Evolutionary conservation across 2,329 filamentous ascomycete genomes (phyloP), one percentile per base, ranked within the genome.

Genomic region (Trichoderma koningii): DNA sequence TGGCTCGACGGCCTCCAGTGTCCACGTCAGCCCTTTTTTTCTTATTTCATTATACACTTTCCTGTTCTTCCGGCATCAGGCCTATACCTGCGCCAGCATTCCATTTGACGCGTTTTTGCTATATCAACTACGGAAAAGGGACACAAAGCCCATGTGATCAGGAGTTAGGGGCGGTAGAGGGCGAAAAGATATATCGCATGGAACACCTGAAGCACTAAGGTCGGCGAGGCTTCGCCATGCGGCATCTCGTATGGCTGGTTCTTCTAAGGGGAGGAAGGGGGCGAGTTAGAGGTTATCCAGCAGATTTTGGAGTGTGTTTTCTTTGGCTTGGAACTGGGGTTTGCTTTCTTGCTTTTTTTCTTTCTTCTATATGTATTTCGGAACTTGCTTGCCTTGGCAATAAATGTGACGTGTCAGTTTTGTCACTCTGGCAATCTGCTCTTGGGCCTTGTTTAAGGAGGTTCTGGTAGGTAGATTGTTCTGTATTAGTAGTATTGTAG

Each of bases 81-180:
- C 42, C 44, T 56, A 53, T 47, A 55, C 38, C 26, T 26, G 41
- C n/a, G 50, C 51, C n/a, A 21, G n/a, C 19, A 41, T 55, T 63
- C 60, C 26, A 63, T 38, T 62, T 30, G 10, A 47, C 45, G 48
- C 57, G 57, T 41, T 47, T 23, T 45, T 55, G 21, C 60, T 47
- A 63, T 19, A 47, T 47, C 60, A 63, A 55, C 41, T 19, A 55
- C 60, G 50, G 42, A 63, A 38, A 63, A 53, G 30, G 50, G 60
- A 21, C 42, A 26, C 28, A 38, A 19, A 34, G 26, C 50, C 28
- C 50, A 47, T 63, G 45, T n/a, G 50, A 63, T 38, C 38, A 63
- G 60, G 60, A 63, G 60, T 63, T 63, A 63, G 42, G 59, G 50
- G 60, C 50, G 60, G 60, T 63, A 63, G 60, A 63, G 19, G 60